Evolutionary conservation across 352 stramenopile species (phyloP), one percentile per base, ranked within the genome.

Genomic region (Phytophthora sansomeana): DNA sequence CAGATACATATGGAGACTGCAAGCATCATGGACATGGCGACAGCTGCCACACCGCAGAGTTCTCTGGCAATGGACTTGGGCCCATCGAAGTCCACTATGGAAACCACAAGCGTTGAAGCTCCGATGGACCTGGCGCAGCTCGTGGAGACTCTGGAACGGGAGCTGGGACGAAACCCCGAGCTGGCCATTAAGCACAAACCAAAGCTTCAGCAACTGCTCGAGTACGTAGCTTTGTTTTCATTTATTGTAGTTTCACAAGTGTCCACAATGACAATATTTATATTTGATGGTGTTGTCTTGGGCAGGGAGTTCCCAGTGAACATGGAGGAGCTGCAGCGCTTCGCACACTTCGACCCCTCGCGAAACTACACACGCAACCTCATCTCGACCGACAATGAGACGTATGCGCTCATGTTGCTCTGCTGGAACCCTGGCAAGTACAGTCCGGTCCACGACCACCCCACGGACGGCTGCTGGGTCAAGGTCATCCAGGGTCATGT

Each of bases 311-410:
- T 86, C 57, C 58, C 65, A 3, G 70, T 79, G 33, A 69, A 86
- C 56, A 81, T 80, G 77, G 60, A 83, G 33, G 85, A 93, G 58
- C 66, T 91, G 35, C 55, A 82, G 59, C 77, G 77, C 42, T 98
- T 96, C 68, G 81, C 83, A 36, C 82, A 91, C 52, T 96, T 96
- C 53, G 89, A 98, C 53, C 28, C 74, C 6, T 87, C 77, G 13
- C 89, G 90, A 36, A 92, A 96, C 53, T 98, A 98, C 74, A 98
- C 93, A n/a, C 77, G 95, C 60, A 98, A 98, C 72, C 77, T 98
- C 42, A 92, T 98, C 54, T 88, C 92, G 9, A 98, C 93, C 4
- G 93, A 98, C 69, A 73, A 96, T 67, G 75, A 95, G 77, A 94
- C 81, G 10, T 98, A 97, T 68, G 96, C 95, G n/a, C 84, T 98